Evolutionary conservation across 805 yeast species (phyloP), one percentile per base, ranked within the genome.

Genomic region (Pichia nakasei): DNA sequence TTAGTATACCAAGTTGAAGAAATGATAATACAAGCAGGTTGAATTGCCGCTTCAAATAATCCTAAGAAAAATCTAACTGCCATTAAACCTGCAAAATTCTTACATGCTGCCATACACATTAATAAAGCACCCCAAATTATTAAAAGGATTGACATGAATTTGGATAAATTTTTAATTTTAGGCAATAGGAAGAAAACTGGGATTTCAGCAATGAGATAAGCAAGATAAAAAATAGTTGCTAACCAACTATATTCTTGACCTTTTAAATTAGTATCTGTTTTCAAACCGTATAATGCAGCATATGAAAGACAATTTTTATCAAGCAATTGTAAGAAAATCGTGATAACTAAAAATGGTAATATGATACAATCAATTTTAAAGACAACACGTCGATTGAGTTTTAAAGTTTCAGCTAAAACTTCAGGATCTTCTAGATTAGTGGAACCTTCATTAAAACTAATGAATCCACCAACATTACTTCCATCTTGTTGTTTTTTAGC

Each of bases 241-340:
- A 62, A 37, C 78, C 82, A 74, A 43, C 75, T 59, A 53, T 73
- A 69, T 53, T 67, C 60, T 45, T 64, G 65, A 7, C 76, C 75
- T 11, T 48, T 47, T 51, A 72, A 58, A 27, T 62, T 43, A 20
- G 59, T 57, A 49, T 69, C 76, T 4, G 52, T 50, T 43, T 63
- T 61, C 37, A 73, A 48, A 9, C 75, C 75, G 47, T 69, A 64
- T 35, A 72, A 60, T 7, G 75, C 67, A 6, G 75, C 75, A 48
- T 67, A 68, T 11, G 70, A 58, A 22, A 66, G 59, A 26, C 70
- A 60, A 24, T 60, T 57, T 46, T 71, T 72, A 50, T 70, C 75
- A 53, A 70, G 44, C 7, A 55, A 44, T 43, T 56, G 60, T 19
- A 54, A 45, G 26, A 53, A 53, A 24, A 54, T 52, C 4, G 61